A percentile compares a stretch with the other conserved stretches of the same genome.
These are phyloP conservation scores for Xerocomus minutiporus DNA, from an alignment of 1,284 basidiomycete species.

Conservation along the genomic window DNA sequence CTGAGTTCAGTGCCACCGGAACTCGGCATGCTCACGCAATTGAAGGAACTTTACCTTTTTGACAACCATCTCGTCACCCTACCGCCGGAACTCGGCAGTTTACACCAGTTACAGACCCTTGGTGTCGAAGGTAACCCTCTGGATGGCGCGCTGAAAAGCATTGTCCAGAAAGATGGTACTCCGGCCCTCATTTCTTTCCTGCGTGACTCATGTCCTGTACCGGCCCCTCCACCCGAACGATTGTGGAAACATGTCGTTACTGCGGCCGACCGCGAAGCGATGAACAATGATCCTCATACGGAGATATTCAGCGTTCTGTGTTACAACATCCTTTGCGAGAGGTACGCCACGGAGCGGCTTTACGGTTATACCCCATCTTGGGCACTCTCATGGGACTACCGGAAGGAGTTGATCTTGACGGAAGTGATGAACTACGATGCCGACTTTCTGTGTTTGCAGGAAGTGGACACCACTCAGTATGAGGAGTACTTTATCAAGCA, in stretches of 20 bases:
- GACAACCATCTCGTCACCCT: conserved; percentile 89
- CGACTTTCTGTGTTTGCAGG: conserved; percentile 93
- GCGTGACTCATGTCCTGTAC: conserved; percentile 83
- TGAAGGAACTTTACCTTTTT: conserved; percentile 93
- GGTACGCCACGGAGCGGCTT: conserved; percentile 83
- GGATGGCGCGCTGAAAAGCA: conserved; percentile 68
- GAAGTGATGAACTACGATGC: conserved; percentile 83
- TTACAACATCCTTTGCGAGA: conserved; percentile 96
- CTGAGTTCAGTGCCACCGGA: conserved; percentile 80
- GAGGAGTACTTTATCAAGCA: conserved; percentile 89
- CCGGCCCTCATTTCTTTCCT: conserved; percentile 82
- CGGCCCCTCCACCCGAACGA: conserved; percentile 79
- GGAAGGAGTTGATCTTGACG: conserved; percentile 85
- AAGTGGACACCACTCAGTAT: conserved; percentile 91
- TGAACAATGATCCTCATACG: conserved; percentile 50
- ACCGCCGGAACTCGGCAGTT: conserved; percentile 83
- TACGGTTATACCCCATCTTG: conserved; percentile 98
- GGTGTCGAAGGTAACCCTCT: conserved; percentile 97
- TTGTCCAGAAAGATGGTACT: conserved; percentile 93
- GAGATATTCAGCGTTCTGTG: conserved; percentile 81
- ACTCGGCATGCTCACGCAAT: conserved; percentile 84
- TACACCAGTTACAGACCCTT: conserved; percentile 91
- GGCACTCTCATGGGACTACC: conserved; percentile 94
- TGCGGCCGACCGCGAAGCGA: conserved; percentile 60
- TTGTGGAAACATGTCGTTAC: conserved; percentile 76